Base-by-base conservation (phyloP, 176 grass and related monocot genomes). In the Paspalum notatum region DNA sequence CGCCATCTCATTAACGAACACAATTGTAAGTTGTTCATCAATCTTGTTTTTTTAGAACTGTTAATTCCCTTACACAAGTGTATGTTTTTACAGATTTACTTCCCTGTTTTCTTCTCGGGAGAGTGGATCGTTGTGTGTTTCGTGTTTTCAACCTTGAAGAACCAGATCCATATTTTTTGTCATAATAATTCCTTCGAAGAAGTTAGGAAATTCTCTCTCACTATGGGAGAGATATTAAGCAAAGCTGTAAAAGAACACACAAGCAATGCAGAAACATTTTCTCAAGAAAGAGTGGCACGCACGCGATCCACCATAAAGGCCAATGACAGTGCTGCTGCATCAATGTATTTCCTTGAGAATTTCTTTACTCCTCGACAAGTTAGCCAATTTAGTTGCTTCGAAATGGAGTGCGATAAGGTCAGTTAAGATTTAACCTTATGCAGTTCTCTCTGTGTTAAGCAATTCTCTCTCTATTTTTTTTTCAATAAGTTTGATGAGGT, bases 71-170 rank as follows among this genome's bases (percentile, higher is more conserved):
- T 37, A 38, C 60, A 63, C 1, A 37, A 63, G 1, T 63, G 26
- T 63, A 38, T 63, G 60, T 63, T 63, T 63, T 37, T 63, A 63
- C 24, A 37, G 10, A 63, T 63, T 38, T 63, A 63, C 60, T 63
- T 3, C 13, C 25, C 25, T 38, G 12, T 63, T 63, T 4, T 63
- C 60, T 38, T 63, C 60, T 4, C 1, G 2, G 25, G 26, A 38
- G 60, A 63, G 38, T 63, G 60, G 12, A 54, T 20, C 20, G 24
- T 37, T 37, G 60, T 17, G 16, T 63, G 60, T 38, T 63, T 13
- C 6, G 4, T 38, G 25, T 0, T 63, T 63, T 0, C 2, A 38
- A 7, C 1, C 4, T 7, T 16, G 5, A 32, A 16, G 18, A n/a
- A 37, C 60, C 60, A 63, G 60, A 38, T 63, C 60, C 60, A 63